These are phyloP conservation scores for Salix koriyanagi DNA, from an alignment of 345 rosid genomes.

Conservation along the genomic window DNA sequence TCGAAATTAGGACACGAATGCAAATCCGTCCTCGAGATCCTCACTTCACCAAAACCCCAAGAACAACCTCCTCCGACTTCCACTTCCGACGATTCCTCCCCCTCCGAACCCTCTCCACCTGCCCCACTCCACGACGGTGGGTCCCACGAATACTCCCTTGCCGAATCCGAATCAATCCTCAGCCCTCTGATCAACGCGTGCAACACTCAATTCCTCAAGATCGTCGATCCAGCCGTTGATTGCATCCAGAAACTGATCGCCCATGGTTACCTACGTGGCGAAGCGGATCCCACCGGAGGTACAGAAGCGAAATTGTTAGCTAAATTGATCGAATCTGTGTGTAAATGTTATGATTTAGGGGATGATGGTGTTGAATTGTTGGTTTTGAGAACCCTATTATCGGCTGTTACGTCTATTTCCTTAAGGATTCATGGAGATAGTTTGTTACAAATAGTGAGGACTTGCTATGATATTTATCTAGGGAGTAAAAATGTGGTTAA, in stretches of 20 bases:
- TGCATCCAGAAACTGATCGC: constrained; percentile 90
- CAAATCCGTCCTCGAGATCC: constrained; percentile 72
- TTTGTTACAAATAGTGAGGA: constrained; percentile 79
- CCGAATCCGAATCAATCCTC: constrained; percentile 84
- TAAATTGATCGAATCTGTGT: constrained; percentile 66
- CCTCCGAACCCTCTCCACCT: constrained; percentile 52
- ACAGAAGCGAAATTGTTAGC: constrained; percentile 63
- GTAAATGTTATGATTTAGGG: constrained; percentile 76
- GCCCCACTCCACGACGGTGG: constrained; percentile 92
- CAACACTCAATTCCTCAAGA: constrained; percentile 60
- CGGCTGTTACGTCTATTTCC: constrained; percentile 85
- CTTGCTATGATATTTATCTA: constrained; percentile 88
- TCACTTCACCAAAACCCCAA: constrained; percentile 42
- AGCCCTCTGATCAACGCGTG: constrained; percentile 80
- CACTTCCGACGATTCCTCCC: constrained; percentile 43
- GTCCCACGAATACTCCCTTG: constrained; percentile 54
- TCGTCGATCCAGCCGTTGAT: constrained; percentile 89
- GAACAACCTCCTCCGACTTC: constrained; percentile 29
- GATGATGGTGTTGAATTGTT: constrained; percentile 76
- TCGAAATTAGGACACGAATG: constrained; percentile 90
- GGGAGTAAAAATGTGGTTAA: constrained; percentile 89
- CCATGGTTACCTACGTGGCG: constrained; percentile 92
- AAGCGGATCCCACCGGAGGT: constrained; percentile 80
- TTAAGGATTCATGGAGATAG: constrained; percentile 90
- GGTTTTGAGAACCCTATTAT: constrained; percentile 71